Evolutionary conservation across 495 filamentous ascomycete species (phyloP).

Genomic region (Glutinoglossum americanum): DNA sequence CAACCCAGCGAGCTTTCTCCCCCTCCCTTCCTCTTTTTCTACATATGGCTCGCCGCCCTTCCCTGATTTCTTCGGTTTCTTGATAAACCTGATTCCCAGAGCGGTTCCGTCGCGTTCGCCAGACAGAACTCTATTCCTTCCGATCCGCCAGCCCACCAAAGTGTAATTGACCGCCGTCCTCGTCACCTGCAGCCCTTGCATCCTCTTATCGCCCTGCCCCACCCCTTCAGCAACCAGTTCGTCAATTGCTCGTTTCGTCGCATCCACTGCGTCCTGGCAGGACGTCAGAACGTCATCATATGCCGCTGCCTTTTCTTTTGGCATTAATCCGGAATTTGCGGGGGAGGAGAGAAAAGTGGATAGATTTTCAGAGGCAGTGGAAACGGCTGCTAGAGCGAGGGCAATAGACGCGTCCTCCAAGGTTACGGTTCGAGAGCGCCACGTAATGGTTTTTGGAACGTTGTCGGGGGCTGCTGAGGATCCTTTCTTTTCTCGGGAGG

Average conservation of each 20-base stretch:
- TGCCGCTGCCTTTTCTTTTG: slow-evolving; percentile 46
- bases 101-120: slow-evolving; percentile 54
- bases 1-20: slow-evolving; percentile 52
- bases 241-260: slow-evolving; percentile 79
- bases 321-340: slow-evolving; percentile 22
- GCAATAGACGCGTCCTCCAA: slow-evolving; percentile 90
- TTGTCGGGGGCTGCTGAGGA: slow-evolving; percentile 25
- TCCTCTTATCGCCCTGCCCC: slow-evolving; percentile 59
- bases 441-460: slow-evolving; percentile 57
- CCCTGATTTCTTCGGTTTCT: slow-evolving; percentile 23
- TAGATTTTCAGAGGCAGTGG: slow-evolving; percentile 29
- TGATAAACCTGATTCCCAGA: slow-evolving; percentile 28
- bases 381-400: slow-evolving; percentile 35
- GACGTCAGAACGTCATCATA: slow-evolving; percentile 82
- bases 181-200: slow-evolving; percentile 87
- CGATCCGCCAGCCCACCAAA: slow-evolving; percentile 84
- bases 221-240: slow-evolving; percentile 68
- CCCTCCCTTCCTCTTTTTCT: slow-evolving; percentile 27
- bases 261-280: slow-evolving; percentile 86
- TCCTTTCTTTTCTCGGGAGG: slow-evolving; percentile 32
- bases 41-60: slow-evolving; percentile 34
- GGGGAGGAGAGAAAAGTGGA: slow-evolving; percentile 40
- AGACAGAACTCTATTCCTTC: slow-evolving; percentile 72
- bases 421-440: slow-evolving; percentile 71
- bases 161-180: slow-evolving; percentile 82